These are phyloP conservation scores for Syzygium malaccense DNA, from an alignment of 441 rosid species.

Conservation along the genomic window DNA sequence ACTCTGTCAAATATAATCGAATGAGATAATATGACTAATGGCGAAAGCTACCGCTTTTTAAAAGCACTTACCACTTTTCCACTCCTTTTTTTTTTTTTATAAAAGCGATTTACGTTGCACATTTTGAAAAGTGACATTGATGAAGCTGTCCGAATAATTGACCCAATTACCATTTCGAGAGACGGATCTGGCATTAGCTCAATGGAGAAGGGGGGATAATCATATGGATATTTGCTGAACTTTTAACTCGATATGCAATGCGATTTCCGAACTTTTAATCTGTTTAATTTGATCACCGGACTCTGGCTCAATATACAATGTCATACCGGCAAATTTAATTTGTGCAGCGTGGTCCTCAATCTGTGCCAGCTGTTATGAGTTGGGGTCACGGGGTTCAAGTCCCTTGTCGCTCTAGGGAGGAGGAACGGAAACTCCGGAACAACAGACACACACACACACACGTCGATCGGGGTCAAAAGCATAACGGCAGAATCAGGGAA, in stretches of 20 bases:
- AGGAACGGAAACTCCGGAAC: background rate
- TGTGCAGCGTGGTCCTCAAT: too few relatives aligned
- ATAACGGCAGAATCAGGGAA: background rate
- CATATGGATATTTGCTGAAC: too few relatives aligned
- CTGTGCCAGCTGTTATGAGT: background rate
- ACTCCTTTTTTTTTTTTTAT: background rate
- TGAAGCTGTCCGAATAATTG: background rate
- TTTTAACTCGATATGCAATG: too few relatives aligned
- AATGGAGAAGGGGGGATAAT: too few relatives aligned
- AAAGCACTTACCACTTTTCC: background rate
- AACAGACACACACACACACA: background rate
- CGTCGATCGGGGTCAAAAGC: background rate
- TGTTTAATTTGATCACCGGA: too few relatives aligned
- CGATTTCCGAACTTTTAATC: too few relatives aligned
- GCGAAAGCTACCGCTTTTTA: background rate
- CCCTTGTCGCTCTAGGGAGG: fast-evolving
- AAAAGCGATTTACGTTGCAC: background rate
- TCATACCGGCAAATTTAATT: too few relatives aligned
- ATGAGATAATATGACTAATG: background rate
- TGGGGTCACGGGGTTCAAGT: background rate
- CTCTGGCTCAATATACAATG: too few relatives aligned
- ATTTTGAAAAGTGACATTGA: background rate
- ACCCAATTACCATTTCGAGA: background rate
- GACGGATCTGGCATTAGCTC: background rate
- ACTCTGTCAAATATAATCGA: background rate